These are phyloP conservation scores for Saitozyma sp. DNA, from an alignment of 768 basidiomycete genomes.

Conservation along the genomic window DNA sequence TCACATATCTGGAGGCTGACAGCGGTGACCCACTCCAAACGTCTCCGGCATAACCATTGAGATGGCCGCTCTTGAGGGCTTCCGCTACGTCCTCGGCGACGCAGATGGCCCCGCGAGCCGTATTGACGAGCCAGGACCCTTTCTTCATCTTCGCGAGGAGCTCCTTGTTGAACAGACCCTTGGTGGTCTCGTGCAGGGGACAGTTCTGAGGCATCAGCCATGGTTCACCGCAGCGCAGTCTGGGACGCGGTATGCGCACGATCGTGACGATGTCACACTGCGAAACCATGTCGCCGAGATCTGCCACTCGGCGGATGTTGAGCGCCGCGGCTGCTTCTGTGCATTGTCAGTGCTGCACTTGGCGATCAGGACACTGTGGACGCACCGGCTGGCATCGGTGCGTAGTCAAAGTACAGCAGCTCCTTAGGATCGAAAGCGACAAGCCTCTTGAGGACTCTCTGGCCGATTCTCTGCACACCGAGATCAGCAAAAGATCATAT, in stretches of 20 bases:
- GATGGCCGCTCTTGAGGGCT: constrained; percentile 73
- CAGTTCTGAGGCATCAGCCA: constrained; percentile 29
- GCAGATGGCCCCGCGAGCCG: constrained; percentile 87
- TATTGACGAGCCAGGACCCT: constrained; percentile 90
- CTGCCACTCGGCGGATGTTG: constrained; percentile 74
- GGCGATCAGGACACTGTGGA: background rate
- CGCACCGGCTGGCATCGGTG: constrained; percentile 57
- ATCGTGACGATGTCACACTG: constrained; percentile 51
- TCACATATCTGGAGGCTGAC: background rate
- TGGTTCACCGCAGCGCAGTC: background rate
- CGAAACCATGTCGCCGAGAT: constrained; percentile 66
- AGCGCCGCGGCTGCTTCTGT: constrained; percentile 6
- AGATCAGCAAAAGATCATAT: no score
- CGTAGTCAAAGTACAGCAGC: constrained; percentile 85
- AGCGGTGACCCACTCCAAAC: constrained; percentile 31
- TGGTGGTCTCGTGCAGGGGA: constrained; percentile 75
- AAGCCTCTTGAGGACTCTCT: constrained; percentile 65
- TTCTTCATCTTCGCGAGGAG: constrained; percentile 86
- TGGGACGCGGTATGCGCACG: constrained; percentile 14
- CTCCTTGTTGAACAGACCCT: constrained; percentile 75
- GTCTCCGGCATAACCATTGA: constrained; percentile 59
- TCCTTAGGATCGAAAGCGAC: constrained; percentile 85
- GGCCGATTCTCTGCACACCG: constrained; percentile 64
- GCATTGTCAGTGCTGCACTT: background rate
- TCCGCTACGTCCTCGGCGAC: constrained; percentile 76